Evolutionary conservation across 345 rosid genomes (phyloP).

Genomic region (Eucalyptus pauciflora): DNA sequence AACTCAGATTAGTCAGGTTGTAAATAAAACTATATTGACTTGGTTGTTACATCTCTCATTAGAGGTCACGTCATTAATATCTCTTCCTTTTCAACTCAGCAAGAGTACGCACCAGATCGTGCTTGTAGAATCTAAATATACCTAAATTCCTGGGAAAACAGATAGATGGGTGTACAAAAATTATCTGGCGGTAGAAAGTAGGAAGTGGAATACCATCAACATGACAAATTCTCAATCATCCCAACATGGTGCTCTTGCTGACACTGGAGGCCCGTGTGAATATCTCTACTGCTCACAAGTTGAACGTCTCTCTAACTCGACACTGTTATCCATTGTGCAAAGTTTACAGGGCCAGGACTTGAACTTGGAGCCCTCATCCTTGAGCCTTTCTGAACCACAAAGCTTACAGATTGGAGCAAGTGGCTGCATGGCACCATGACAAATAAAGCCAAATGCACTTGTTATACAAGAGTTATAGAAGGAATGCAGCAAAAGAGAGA

Average conservation of each 20-base stretch:
- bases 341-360: constrained; percentile 60
- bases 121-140: background rate
- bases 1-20: background rate
- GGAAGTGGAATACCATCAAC: constrained; percentile 16
- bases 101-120: background rate
- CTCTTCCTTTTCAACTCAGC: background rate
- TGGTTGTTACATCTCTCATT: background rate
- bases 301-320: constrained; percentile 49
- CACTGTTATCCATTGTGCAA: constrained; percentile 54
- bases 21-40: background rate
- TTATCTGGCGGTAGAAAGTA: background rate
- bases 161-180: background rate
- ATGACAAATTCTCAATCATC: constrained; percentile 51
- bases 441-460: background rate
- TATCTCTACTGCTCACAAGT: constrained; percentile 80
- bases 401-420: constrained; percentile 53
- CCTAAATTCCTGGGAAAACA: background rate
- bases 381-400: constrained; percentile 41
- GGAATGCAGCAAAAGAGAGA: background rate
- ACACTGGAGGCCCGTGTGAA: constrained; percentile 51
- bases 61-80: background rate
- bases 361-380: constrained; percentile 23
- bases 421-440: constrained; percentile 21
- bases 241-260: constrained; percentile 35
- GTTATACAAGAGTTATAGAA: background rate